Evolutionary conservation across 305 asterid species (phyloP), one percentile per base, ranked within the genome.

Genomic region (Stenogyne calaminthoides): DNA sequence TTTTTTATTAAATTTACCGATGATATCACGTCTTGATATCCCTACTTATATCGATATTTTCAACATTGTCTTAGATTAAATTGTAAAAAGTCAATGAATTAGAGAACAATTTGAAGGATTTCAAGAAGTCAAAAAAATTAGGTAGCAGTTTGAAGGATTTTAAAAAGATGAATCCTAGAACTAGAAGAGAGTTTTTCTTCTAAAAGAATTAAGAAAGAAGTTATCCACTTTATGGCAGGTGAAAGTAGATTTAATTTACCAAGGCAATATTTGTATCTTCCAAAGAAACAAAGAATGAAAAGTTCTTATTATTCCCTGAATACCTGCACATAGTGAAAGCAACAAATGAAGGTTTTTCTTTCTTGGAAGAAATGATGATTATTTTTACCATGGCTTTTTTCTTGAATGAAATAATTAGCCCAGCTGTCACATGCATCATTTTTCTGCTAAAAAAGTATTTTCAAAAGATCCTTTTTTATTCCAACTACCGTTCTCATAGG

Each of bases 291-390:
- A 62, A 52, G 69, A 57, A 57, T 58, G 67, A 75, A 76, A 78
- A 65, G 71, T 32, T 67, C 70, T 16, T 52, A 64, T 70, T 74
- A 75, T 60, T 76, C 77, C 40, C 70, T 72, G 55, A 7, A 64
- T 32, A 25, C 52, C 72, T 62, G 22, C 56, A 18, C 58, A 63
- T 62, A 34, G 55, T 62, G 81, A 81, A 84, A 84, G 86, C 76
- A 71, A 80, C 81, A 84, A 77, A 62, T 68, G 78, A 77, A 72
- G 57, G 58, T 42, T 64, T 76, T 77, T 72, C 76, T 75, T 85
- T 75, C 86, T 81, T 75, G 83, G 81, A 57, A 32, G 75, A 63
- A 80, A 82, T 82, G 68, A 82, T 79, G 20, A 49, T 71, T 15
- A 49, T 66, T 66, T 46, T 19, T 67, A 57, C 61, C 10, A n/a